These are phyloP conservation scores for Agarophyton chilense DNA, from an alignment of 23 red algal species.

Conservation along the genomic window DNA sequence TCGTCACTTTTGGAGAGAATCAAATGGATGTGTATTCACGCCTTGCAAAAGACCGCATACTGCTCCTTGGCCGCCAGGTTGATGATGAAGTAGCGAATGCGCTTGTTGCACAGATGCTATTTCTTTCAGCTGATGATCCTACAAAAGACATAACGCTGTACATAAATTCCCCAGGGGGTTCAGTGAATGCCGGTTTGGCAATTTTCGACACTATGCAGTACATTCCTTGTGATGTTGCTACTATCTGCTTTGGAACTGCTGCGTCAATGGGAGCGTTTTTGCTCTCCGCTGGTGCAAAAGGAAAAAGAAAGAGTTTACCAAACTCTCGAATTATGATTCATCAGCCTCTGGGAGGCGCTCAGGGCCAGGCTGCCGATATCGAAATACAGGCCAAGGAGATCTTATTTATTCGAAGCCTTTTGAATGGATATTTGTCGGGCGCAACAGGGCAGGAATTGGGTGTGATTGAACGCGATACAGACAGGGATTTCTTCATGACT, in stretches of 20 bases:
- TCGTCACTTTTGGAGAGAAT: slow-evolving; percentile 82
- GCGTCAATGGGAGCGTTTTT: slow-evolving; percentile 91
- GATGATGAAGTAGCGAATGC: slow-evolving; percentile 96
- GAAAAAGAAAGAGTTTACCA: slow-evolving; percentile 89
- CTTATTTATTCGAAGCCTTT: slow-evolving; percentile 76
- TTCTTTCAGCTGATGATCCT: slow-evolving; percentile 82
- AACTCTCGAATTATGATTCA: slow-evolving; percentile 97
- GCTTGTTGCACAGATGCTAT: slow-evolving; percentile 93
- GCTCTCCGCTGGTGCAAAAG: slow-evolving; percentile 81
- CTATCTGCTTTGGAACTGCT: slow-evolving; percentile 90
- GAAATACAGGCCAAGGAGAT: slow-evolving; percentile 96
- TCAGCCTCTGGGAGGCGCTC: slow-evolving; percentile 90
- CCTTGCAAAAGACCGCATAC: slow-evolving; percentile 90
- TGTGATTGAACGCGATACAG: slow-evolving; percentile 85
- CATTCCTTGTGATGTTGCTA: slow-evolving; percentile 86
- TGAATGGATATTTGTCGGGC: slow-evolving; percentile 85
- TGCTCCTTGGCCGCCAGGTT: slow-evolving; percentile 84
- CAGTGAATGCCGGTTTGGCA: slow-evolving; percentile 80
- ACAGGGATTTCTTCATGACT: slow-evolving; percentile 94
- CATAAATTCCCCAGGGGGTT: slow-evolving; percentile 90
- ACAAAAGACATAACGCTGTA: slow-evolving; percentile 90
- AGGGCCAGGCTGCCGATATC: slow-evolving; percentile 93
- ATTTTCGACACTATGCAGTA: slow-evolving; percentile 95
- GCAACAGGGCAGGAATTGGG: slow-evolving; percentile 80
- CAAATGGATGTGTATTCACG: slow-evolving; percentile 97